Base-by-base conservation (phyloP, 768 basidiomycete genomes). In the Termitomyces sp. region DNA sequence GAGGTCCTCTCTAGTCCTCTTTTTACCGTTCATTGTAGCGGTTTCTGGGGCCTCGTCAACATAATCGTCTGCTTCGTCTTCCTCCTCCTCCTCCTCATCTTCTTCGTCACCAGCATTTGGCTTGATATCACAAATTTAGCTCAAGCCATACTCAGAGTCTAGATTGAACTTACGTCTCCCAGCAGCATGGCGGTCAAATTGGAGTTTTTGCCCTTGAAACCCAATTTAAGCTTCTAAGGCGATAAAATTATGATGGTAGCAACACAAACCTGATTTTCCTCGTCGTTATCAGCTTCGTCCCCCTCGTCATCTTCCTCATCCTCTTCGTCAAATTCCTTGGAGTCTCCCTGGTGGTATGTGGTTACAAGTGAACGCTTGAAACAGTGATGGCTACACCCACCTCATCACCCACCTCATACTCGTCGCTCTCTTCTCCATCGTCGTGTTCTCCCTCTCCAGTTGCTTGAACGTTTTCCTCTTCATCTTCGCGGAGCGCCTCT, bases 1-100 rank as follows among this genome's bases (percentile, higher is more conserved):
- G 20, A 73, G 67, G 36, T 79, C 73, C 17, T 75, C 72, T 57
- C 73, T 71, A 9, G 65, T 65, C 60, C 78, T 74, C 66, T 80
- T 80, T 69, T 77, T 76, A 43, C 63, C 51, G 40, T 56, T 72
- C 31, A 66, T 37, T 31, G 66, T 62, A 43, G 65, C 54, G 31
- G 65, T 42, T 6, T 56, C 15, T 10, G 42, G 67, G 15, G 60
- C 56, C 8, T 60, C 65, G 60, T 61, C 63, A 32, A 51, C 46
- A 31, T 66, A 59, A 15, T 67, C 66, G 12, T 63, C 68, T 12
- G 63, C 66, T 17, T 71, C 70, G 9, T 67, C 68, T 3, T 72
- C 71, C 15, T 71, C 71, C 10, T 69, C 73, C 25, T 25, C 25
- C 25, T 42, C 40, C 6, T 73, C 74, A 6, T 74, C 74, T 8